phyloP scores from a whole-genome alignment of 2,329 filamentous ascomycete species.

The Lecanosticta acicola region DNA sequence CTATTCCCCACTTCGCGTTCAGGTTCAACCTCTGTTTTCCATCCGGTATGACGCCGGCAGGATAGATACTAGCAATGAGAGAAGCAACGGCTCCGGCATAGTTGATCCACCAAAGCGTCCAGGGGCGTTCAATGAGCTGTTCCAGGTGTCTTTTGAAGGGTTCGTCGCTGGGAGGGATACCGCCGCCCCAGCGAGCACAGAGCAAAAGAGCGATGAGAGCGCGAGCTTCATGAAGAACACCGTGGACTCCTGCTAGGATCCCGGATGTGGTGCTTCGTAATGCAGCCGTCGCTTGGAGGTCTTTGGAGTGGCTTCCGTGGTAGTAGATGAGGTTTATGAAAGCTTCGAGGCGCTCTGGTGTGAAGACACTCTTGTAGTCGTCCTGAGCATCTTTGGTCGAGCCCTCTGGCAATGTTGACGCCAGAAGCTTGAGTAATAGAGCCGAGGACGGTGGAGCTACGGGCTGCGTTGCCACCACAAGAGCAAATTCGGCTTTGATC shows the following conservation, averaged over 20 bases:
- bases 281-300: constrained; percentile 56
- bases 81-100: constrained; percentile 58
- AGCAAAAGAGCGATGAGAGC: constrained; percentile 66
- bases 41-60: constrained; percentile 47
- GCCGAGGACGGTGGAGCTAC: constrained; percentile 47
- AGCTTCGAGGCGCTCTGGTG: constrained; percentile 45
- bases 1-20: constrained; percentile 38
- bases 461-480: constrained; percentile 55
- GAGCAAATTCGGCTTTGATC: constrained; percentile 60
- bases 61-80: constrained; percentile 56
- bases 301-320: constrained; percentile 40
- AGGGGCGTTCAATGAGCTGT: constrained; percentile 46
- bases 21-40: constrained; percentile 40
- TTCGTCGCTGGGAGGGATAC: constrained; percentile 52
- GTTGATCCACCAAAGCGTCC: constrained; percentile 59
- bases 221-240: constrained; percentile 65
- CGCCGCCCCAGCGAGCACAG: constrained; percentile 68
- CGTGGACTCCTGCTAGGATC: constrained; percentile 62
- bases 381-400: constrained; percentile 17
- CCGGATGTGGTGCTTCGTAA: constrained; percentile 68
- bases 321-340: constrained; percentile 56
- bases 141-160: constrained; percentile 51
- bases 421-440: constrained; percentile 46
- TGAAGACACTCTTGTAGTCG: constrained; percentile 40
- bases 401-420: constrained; percentile 41